A percentile compares a stretch with the other conserved stretches of the same genome.
Evolutionary conservation across 495 filamentous ascomycete species (phyloP).

Genomic region (Aspergillus olivimuriae): DNA sequence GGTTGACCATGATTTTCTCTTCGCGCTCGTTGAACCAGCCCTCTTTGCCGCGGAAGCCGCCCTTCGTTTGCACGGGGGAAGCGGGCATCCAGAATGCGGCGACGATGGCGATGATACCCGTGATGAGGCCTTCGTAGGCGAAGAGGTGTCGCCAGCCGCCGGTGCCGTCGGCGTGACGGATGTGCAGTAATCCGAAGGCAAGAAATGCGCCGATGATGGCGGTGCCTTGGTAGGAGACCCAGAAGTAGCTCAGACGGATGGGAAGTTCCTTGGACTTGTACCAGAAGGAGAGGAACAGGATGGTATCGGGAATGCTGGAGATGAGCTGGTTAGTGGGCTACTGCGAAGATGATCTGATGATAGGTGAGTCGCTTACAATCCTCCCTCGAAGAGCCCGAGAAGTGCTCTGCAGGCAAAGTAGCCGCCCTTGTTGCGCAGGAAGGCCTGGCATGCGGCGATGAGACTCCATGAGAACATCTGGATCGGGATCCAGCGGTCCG

Average conservation of each 20-base stretch:
- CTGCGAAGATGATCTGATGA: background rate
- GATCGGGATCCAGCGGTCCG: slow-evolving; percentile 78
- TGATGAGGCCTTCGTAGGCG: slow-evolving; percentile 46
- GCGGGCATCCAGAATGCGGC: slow-evolving; percentile 65
- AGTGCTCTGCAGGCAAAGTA: slow-evolving; percentile 61
- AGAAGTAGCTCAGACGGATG: slow-evolving; percentile 60
- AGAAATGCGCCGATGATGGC: slow-evolving; percentile 62
- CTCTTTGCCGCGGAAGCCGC: slow-evolving; percentile 60
- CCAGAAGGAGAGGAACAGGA: slow-evolving; percentile 73
- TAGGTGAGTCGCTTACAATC: slow-evolving; percentile 47
- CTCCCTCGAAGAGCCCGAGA: slow-evolving; percentile 70
- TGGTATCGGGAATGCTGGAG: slow-evolving; percentile 38
- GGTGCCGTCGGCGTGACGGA: slow-evolving; percentile 50
- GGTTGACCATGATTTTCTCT: slow-evolving; percentile 65
- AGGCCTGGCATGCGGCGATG: slow-evolving; percentile 62
- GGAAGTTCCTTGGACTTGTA: slow-evolving; percentile 66
- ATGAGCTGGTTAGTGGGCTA: background rate
- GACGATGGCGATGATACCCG: slow-evolving; percentile 56
- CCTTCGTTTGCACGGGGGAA: slow-evolving; percentile 64
- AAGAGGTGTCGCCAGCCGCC: slow-evolving; percentile 74
- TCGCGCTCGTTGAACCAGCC: slow-evolving; percentile 67
- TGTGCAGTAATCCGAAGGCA: slow-evolving; percentile 65
- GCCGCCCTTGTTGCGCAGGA: slow-evolving; percentile 50
- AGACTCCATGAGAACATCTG: slow-evolving; percentile 78
- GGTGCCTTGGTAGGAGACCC: slow-evolving; percentile 62